phyloP scores from a whole-genome alignment of 2,329 filamentous ascomycete species.

The Apiospora hydei region DNA sequence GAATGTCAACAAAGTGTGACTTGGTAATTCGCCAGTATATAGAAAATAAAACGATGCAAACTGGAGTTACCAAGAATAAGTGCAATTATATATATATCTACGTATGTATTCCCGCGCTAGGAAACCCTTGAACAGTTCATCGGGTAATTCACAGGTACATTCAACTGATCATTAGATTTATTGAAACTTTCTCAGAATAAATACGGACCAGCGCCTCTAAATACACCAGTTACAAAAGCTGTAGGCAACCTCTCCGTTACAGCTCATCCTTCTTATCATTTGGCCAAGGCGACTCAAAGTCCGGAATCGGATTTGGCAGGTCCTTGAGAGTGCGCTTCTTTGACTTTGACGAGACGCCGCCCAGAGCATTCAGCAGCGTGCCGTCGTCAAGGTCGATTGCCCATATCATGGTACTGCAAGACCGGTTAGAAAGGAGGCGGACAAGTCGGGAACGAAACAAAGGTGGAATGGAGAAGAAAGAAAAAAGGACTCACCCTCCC shows the following conservation, averaged over 20 bases:
- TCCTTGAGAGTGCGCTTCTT: constrained; percentile 22
- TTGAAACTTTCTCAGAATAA: not conserved
- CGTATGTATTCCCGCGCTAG: too few species aligned
- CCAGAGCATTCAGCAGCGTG: constrained; percentile 32
- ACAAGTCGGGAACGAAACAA: too few species aligned
- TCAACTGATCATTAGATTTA: too few species aligned
- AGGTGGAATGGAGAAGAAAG: too few species aligned
- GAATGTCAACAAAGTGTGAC: too few species aligned
- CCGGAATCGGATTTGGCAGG: not conserved
- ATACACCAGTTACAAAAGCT: not conserved
- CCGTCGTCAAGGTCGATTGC: constrained; percentile 40
- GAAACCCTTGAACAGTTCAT: too few species aligned
- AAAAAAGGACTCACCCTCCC: constrained; percentile 47
- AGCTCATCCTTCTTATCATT: constrained; percentile 7
- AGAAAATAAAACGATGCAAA: too few species aligned
- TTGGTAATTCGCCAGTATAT: too few species aligned
- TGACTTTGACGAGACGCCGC: constrained; percentile 24
- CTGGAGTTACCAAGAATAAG: too few species aligned
- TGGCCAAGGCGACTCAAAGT: constrained; percentile 18
- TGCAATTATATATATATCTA: too few species aligned
- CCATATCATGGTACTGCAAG: constrained; percentile 39
- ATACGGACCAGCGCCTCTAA: not conserved
- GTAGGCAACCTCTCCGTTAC: not conserved
- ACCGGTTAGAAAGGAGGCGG: too few species aligned
- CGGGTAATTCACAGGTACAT: too few species aligned